Conservation (phyloP, 2,329 filamentous ascomycete species). For the Ceratocystis cacaofunesta region DNA sequence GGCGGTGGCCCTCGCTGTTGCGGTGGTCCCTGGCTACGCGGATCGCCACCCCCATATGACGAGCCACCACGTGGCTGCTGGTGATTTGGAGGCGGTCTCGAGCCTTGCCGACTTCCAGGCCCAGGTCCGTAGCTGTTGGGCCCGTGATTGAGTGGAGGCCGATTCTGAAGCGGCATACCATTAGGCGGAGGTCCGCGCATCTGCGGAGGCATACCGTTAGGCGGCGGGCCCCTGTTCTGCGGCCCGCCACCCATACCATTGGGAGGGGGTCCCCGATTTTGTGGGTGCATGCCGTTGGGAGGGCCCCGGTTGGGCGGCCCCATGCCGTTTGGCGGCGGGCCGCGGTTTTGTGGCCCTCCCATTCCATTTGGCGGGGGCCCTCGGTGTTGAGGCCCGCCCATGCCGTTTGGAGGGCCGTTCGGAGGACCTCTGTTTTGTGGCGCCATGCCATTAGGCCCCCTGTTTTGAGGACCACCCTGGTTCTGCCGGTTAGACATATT, state of each 20-base stretch:
- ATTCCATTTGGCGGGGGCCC: not conserved
- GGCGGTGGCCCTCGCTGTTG: not conserved
- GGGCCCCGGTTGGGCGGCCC: conserved; percentile 4
- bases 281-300: not conserved
- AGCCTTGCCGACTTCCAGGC: not conserved
- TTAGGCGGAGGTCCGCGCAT: conserved; percentile 11
- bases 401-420: not conserved
- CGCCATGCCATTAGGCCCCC: not conserved
- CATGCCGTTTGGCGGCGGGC: not conserved
- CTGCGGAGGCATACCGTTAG: conserved; percentile 11
- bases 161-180: conserved; percentile 4
- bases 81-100: conserved; percentile 9
- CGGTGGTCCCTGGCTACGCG: not conserved
- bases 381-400: conserved; percentile 6
- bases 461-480: conserved; percentile 3
- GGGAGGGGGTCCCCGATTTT: not conserved
- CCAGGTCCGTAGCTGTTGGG: conserved; percentile 10
- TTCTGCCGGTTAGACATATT: conserved; percentile 27
- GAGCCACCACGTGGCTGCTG: conserved; percentile 7
- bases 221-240: conserved; percentile 4
- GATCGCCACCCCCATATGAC: conserved; percentile 9
- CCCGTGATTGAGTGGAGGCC: conserved; percentile 6
- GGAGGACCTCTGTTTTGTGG: not conserved
- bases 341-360: not conserved
- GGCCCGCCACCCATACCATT: conserved; percentile 5